phyloP scores from a whole-genome alignment of 129 eudicot species.

The Solidago caesia region DNA sequence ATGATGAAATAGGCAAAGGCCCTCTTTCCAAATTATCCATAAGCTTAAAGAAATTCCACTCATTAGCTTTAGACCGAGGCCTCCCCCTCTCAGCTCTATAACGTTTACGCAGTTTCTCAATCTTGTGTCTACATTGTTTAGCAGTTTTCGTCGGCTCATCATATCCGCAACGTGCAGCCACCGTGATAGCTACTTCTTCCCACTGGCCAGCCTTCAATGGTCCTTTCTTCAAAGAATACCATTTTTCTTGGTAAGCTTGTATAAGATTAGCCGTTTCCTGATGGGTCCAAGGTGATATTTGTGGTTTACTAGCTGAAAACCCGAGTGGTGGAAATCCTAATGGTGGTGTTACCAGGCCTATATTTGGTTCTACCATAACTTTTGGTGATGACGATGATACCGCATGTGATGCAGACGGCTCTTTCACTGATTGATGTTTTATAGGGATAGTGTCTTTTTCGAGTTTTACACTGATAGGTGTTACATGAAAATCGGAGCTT shows the following conservation, averaged over 20 bases:
- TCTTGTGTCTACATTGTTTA: slow-evolving; percentile 96
- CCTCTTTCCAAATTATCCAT: slow-evolving; percentile 84
- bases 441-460: slow-evolving; percentile 18
- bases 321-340: slow-evolving; percentile 15
- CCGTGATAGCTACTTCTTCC: slow-evolving; percentile 81
- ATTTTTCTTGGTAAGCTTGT: slow-evolving; percentile 82
- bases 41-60: slow-evolving; percentile 65
- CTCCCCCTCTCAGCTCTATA: slow-evolving; percentile 67
- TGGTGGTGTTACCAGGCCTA: slow-evolving; percentile 16
- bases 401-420: slow-evolving; percentile 23
- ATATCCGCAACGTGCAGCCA: slow-evolving; percentile 75
- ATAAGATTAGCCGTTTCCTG: slow-evolving; percentile 75
- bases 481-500: slow-evolving; percentile 2
- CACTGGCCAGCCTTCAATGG: slow-evolving; percentile 82
- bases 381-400: slow-evolving; percentile 19
- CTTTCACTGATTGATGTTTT: slow-evolving; percentile 17
- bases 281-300: slow-evolving; percentile 71
- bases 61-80: slow-evolving; percentile 45
- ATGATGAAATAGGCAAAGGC: slow-evolving; percentile 55
- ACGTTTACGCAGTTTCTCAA: slow-evolving; percentile 85
- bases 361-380: slow-evolving; percentile 3
- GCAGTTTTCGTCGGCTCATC: slow-evolving; percentile 71
- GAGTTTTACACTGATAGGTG: slow-evolving; percentile 14
- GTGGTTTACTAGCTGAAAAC: slow-evolving; percentile 39
- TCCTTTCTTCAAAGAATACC: slow-evolving; percentile 84